Base-by-base conservation (phyloP, 208 protist genomes). In the Acanthamoeba castellanii region DNA sequence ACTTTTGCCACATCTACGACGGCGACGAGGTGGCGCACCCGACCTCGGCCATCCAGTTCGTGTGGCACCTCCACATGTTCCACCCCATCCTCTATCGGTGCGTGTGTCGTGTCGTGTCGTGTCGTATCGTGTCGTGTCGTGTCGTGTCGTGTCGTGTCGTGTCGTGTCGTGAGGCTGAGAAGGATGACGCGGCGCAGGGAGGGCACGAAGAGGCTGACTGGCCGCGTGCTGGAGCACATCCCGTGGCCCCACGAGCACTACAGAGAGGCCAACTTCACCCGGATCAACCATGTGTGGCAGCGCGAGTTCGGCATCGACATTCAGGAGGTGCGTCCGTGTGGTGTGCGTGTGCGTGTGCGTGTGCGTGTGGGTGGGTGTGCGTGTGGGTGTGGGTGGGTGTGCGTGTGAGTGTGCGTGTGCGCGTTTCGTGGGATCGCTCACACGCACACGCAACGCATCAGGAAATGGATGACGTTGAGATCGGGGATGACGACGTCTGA, bases 61-160 rank as follows among this genome's bases (percentile, higher is more conserved):
- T 74, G 66, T 74, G 66, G 66, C 66, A 74, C 30, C 18, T 74
- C n/a, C 66, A 74, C 66, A 74, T 74, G 66, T 74, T 74, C 66
- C 66, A 74, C 30, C 66, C 66, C 20, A n/a, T 32, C 13, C 66
- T 42, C 22, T 74, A 74, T 30, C 13, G 66, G 66, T 74, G 11
- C 66, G 66, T 74, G 11, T 30, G 8, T 42, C 30, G 9, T 74
- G 18, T 74, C 18, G 30, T 25, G 27, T 74, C 37, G 37, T 37
- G 37, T 37, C 37, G 37, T 37, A 3, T 37, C 37, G 37, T 37
- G 37, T 37, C 37, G 37, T 37, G 37, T 37, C 37, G 37, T 37
- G 37, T 37, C 37, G 37, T 37, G 37, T 37, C 37, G 37, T 37
- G 37, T 37, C 37, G 37, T 37, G 37, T 37, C 37, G 37, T 37